Evolutionary conservation across 2,329 filamentous ascomycete species (phyloP).

Genomic region (Fusarium sarcochroum): DNA sequence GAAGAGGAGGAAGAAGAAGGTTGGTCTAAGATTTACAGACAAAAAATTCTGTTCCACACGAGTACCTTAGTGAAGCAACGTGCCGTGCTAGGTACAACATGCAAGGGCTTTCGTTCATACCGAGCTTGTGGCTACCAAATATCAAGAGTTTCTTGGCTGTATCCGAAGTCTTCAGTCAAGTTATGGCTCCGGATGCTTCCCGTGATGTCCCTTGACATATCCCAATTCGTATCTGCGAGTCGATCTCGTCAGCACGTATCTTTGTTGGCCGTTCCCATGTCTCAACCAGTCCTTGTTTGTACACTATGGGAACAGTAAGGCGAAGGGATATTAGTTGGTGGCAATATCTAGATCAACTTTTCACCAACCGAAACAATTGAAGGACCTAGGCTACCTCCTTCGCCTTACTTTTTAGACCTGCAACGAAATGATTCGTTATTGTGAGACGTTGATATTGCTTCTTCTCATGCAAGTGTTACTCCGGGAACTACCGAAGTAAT

Average conservation of each 20-base stretch:
- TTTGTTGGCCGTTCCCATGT: not conserved
- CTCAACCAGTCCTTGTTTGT: not conserved
- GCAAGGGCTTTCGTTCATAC: not conserved
- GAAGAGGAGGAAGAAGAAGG: not conserved
- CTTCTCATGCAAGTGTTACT: constrained; percentile 9
- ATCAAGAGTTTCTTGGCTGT: not conserved
- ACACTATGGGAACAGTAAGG: not conserved
- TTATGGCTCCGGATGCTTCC: not conserved
- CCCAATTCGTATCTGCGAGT: not conserved
- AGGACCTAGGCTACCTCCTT: not conserved
- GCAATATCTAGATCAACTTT: constrained; percentile 3
- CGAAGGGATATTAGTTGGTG: not conserved
- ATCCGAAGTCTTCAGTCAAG: not conserved
- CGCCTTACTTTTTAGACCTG: not conserved
- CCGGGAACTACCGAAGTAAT: constrained; percentile 24
- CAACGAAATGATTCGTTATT: not conserved
- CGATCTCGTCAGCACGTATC: not conserved
- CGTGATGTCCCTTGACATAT: not conserved
- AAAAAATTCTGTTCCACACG: constrained; percentile 6
- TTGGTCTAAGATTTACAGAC: not conserved
- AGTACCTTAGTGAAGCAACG: constrained; percentile 15
- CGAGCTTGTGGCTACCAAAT: constrained; percentile 3
- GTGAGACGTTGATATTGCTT: constrained; percentile 7
- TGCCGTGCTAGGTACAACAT: not conserved
- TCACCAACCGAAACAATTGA: constrained; percentile 8